A percentile compares a stretch with the other conserved stretches of the same genome.
Conservation (phyloP, 495 filamentous ascomycete species). For the Aspergillus bertholletiae region DNA sequence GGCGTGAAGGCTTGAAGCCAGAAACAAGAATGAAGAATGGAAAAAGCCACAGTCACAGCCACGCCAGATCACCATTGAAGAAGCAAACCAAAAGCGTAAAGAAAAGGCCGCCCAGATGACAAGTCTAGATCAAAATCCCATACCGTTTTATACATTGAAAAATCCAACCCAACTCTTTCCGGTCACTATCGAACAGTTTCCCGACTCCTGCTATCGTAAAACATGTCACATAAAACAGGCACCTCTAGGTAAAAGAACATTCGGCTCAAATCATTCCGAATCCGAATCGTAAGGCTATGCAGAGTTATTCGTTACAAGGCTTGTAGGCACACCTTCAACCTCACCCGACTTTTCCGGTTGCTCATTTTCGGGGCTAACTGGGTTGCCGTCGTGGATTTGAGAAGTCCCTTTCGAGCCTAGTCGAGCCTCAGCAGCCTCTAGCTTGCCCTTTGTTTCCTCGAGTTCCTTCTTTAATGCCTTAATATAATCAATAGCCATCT, state of each 20-base stretch:
- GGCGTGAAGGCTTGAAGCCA: background rate
- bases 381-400: constrained; percentile 2
- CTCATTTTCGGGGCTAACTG: background rate
- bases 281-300: constrained; percentile 6
- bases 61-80: background rate
- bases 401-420: constrained; percentile 22
- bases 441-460: constrained; percentile 59
- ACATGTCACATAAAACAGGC: constrained; percentile 11
- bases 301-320: background rate
- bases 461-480: constrained; percentile 74
- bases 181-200: background rate
- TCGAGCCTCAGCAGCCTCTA: constrained; percentile 62
- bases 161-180: background rate
- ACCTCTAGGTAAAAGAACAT: background rate
- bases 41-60: background rate
- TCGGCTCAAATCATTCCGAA: background rate
- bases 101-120: background rate
- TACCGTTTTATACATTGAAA: background rate
- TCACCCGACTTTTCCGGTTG: background rate
- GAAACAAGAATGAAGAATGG: background rate
- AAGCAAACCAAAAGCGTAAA: background rate
- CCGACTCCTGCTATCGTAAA: constrained; percentile 5
- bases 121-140: background rate
- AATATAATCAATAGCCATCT: constrained; percentile 95
- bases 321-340: background rate